Conservation (phyloP, 2,329 filamentous ascomycete genomes). For the Penicillium sclerotiorum region DNA sequence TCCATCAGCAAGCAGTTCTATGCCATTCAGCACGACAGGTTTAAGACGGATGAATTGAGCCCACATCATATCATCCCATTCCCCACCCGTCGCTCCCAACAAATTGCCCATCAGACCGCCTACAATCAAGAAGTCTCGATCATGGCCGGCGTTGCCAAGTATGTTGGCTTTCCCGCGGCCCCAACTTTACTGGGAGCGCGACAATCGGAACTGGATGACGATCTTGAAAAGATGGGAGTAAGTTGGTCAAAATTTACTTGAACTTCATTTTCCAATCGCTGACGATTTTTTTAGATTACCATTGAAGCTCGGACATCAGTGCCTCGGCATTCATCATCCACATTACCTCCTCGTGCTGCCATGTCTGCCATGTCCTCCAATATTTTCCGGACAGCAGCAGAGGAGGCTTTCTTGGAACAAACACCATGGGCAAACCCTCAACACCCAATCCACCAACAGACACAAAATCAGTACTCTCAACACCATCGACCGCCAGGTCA, state of each 20-base stretch:
- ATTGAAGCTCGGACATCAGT: constrained; percentile 30
- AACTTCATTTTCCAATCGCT: not conserved
- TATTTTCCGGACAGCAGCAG: constrained; percentile 58
- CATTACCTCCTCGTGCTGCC: constrained; percentile 30
- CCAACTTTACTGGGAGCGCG: constrained; percentile 77
- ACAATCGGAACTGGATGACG: constrained; percentile 75
- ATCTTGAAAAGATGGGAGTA: constrained; percentile 88
- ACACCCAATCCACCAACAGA: constrained; percentile 66
- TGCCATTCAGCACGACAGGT: constrained; percentile 85
- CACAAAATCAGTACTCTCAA: constrained; percentile 51
- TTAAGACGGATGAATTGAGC: constrained; percentile 74
- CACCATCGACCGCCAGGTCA: constrained; percentile 36
- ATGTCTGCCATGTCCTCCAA: constrained; percentile 39
- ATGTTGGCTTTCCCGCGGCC: constrained; percentile 95
- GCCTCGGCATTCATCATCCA: constrained; percentile 30
- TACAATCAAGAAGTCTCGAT: constrained; percentile 96
- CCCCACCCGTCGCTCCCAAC: constrained; percentile 73
- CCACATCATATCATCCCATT: constrained; percentile 82
- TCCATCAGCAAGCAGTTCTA: constrained; percentile 88
- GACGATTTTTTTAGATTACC: constrained; percentile 26
- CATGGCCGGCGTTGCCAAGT: constrained; percentile 86
- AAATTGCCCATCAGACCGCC: constrained; percentile 80
- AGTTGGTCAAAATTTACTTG: constrained; percentile 43
- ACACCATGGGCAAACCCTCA: constrained; percentile 93
- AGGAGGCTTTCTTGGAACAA: constrained; percentile 84